Conservation (phyloP, 2,329 filamentous ascomycete genomes). For the Penicillium crustosum region DNA sequence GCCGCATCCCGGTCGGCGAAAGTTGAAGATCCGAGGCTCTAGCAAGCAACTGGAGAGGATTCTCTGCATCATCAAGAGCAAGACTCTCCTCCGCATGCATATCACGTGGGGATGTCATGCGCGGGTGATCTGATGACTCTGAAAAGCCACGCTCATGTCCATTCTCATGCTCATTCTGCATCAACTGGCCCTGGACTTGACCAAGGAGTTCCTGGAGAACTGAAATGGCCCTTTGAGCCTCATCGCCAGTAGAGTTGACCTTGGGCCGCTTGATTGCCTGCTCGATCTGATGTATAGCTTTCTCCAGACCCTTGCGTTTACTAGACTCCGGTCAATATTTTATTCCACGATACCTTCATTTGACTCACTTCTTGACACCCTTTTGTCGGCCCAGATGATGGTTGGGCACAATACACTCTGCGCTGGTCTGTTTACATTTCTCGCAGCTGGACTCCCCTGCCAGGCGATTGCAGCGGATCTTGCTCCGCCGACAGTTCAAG, state of each 20-base stretch:
- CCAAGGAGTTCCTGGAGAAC: conserved; percentile 54
- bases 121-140: conserved; percentile 31
- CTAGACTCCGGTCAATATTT: conserved; percentile 42
- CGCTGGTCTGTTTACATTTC: conserved; percentile 58
- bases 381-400: conserved; percentile 73
- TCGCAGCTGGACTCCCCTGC: conserved; percentile 57
- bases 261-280: conserved; percentile 63
- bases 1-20: conserved; percentile 39
- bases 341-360: conserved; percentile 21
- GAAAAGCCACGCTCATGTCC: conserved; percentile 31
- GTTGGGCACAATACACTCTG: conserved; percentile 67
- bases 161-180: conserved; percentile 28
- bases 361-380: conserved; percentile 68
- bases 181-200: conserved; percentile 47
- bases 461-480: conserved; percentile 65
- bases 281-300: conserved; percentile 71
- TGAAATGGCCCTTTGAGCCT: conserved; percentile 43
- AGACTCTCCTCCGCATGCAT: conserved; percentile 52
- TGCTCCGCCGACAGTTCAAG: conserved; percentile 64
- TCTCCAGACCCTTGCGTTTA: conserved; percentile 72
- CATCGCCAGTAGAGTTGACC: conserved; percentile 44
- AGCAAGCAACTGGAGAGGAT: conserved; percentile 70
- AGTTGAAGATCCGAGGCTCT: conserved; percentile 68
- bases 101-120: conserved; percentile 25
- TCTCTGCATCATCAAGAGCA: conserved; percentile 70